Base-by-base conservation (phyloP, 2,329 filamentous ascomycete species). In the Phialemoniopsis sp. region DNA sequence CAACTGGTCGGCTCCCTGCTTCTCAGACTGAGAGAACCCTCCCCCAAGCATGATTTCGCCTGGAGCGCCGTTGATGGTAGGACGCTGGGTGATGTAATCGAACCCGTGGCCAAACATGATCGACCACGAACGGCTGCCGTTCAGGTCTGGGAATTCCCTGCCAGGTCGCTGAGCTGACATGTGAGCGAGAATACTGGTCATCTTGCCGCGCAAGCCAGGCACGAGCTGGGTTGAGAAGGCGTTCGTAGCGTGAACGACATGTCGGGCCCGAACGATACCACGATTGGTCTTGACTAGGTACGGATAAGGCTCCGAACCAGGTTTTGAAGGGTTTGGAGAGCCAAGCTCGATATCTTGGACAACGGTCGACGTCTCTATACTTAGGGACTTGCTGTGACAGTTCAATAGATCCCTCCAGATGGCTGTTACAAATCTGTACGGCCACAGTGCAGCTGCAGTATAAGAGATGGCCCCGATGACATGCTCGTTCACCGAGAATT, bases 191-290 rank as follows among this genome's bases (percentile, higher is more conserved):
- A 65, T 43, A 0, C 71, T 64, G 0, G 68, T 64, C n/a, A 76
- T 50, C 32, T 63, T 66, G 8, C 64, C 63, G 4, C 63, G 58
- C 2, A 80, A 57, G 0, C 60, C 64, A 0, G 76, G 73, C 3
- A 80, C 49, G 1, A 81, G 65, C 37, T 76, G 67, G 0, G 67
- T 54, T 1, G 71, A 63, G 45, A 72, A 72, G 5, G 62, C 74
- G 44, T 82, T 81, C 2, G 76, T 82, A 8, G 73, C 73, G 45
- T 82, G 73, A 3, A 82, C 62, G 2, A 83, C 59, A 38, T 80
- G 68, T 1, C 60, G 58, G 8, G 73, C 62, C 4, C 50, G 53
- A 28, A 80, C 60, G 0, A 32, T 46, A 3, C 74, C 75, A 7
- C 68, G 58, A 0, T 47, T 38, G 2, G 76, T 80, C 5, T 59